Conservation (phyloP, 2,329 filamentous ascomycete species). For the Colletotrichum godetiae region DNA sequence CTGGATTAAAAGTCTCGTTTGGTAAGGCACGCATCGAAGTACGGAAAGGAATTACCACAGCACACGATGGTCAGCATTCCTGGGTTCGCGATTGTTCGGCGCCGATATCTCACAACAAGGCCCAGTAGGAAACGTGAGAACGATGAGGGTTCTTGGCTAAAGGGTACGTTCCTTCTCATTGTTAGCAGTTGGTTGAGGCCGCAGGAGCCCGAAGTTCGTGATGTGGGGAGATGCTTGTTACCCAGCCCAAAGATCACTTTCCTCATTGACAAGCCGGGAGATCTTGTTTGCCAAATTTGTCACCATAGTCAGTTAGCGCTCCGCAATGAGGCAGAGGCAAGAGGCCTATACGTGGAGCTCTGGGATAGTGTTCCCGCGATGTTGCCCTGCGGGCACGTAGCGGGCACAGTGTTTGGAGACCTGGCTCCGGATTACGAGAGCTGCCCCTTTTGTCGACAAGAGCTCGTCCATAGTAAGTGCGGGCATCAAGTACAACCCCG, state of each 20-base stretch:
- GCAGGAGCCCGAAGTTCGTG: background rate
- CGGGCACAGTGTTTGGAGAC: constrained; percentile 41
- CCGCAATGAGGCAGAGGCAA: background rate
- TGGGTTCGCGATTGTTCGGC: background rate
- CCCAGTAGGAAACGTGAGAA: background rate
- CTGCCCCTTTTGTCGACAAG: constrained; percentile 50
- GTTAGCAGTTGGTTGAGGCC: constrained; percentile 10
- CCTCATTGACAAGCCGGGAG: constrained; percentile 39
- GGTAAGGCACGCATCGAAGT: background rate
- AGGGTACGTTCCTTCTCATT: constrained; percentile 1
- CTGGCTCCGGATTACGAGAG: constrained; percentile 41
- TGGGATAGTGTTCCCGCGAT: constrained; percentile 40
- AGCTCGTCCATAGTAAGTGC: constrained; percentile 43
- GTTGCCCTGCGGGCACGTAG: constrained; percentile 50
- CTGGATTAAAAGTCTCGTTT: background rate
- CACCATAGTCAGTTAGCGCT: constrained; percentile 37
- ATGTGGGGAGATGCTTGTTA: constrained; percentile 37
- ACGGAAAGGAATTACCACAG: background rate
- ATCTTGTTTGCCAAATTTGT: constrained; percentile 43
- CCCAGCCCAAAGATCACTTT: constrained; percentile 44
- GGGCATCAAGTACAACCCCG: constrained; percentile 42
- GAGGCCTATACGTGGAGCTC: background rate
- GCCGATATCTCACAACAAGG: background rate
- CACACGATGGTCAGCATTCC: background rate
- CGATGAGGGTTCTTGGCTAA: background rate